Conservation (phyloP, 2,329 filamentous ascomycete genomes). For the Aaosphaeria pasadenensis region DNA sequence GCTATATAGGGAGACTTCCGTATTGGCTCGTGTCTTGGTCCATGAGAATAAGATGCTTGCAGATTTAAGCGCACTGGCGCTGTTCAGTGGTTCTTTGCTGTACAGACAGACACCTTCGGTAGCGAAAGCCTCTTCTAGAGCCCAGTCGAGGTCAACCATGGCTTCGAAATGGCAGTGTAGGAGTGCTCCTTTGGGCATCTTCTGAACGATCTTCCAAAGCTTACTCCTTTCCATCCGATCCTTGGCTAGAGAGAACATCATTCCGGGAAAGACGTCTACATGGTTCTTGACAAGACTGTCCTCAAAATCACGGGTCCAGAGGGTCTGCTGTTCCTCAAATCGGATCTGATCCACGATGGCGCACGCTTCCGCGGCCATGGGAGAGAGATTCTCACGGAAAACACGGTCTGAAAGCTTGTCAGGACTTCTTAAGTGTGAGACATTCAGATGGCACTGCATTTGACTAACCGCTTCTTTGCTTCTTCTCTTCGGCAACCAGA, state of each 20-base stretch:
- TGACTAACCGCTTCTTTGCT: constrained; percentile 70
- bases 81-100: constrained; percentile 57
- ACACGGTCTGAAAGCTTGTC: constrained; percentile 55
- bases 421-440: constrained; percentile 10
- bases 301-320: constrained; percentile 75
- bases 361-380: constrained; percentile 73
- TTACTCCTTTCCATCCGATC: constrained; percentile 80
- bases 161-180: constrained; percentile 88
- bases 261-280: constrained; percentile 74
- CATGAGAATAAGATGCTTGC: constrained; percentile 59
- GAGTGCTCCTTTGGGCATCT: constrained; percentile 85
- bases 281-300: constrained; percentile 64
- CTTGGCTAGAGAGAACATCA: constrained; percentile 90
- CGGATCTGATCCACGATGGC: constrained; percentile 78
- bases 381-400: constrained; percentile 73
- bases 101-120: constrained; percentile 72
- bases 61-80: constrained; percentile 51
- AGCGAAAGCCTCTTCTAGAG: constrained; percentile 68
- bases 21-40: constrained; percentile 39
- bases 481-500: constrained; percentile 77
- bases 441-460: neutral
- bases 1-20: constrained; percentile 61
- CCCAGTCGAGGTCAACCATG: constrained; percentile 82
- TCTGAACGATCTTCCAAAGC: constrained; percentile 79
- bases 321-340: constrained; percentile 67